Base-by-base conservation (phyloP, 2,329 filamentous ascomycete species). In the Knufia fluminis region DNA sequence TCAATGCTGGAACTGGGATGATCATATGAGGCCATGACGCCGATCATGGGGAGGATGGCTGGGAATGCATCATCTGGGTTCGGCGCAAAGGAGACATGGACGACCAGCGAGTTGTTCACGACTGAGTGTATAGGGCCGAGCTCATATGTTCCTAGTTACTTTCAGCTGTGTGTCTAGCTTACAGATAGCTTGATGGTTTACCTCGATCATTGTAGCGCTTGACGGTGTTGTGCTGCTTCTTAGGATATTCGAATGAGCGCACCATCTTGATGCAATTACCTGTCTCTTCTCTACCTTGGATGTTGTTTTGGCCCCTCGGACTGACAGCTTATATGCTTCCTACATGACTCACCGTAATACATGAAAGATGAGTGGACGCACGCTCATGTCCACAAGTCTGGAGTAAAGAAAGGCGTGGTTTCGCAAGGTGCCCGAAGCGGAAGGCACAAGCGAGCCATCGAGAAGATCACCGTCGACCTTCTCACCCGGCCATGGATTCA, bases 31-130 rank as follows among this genome's bases (percentile, higher is more conserved):
- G 80, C 85, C 75, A 92, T 85, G 59, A 86, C 81, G 46, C 86
- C 86, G 60, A 94, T 86, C 86, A 94, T 91, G 53, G 88, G 88
- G 1, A 94, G 74, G 48, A 83, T 82, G 46, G 80, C 78, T 2
- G 87, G 86, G 61, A 90, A 92, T 1, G 84, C 82, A 47, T 80
- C 78, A 39, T 72, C 68, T 0, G 74, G 68, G 3, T 72, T 71
- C 1, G 77, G 72, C 45, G 75, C 78, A 74, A 94, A 94, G 55
- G 86, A 88, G 59, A 94, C 81, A 68, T 94, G 83, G 14, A 92
- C 74, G 44, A 94, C 76, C 32, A 79, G 80, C n/a, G 78, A 77
- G 17, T 73, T 73, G 67, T 91, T 89, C 66, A 94, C 72, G 60
- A 94, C 84, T 51, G 68, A 64, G 64, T 94, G 85, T 61, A 94